phyloP scores from a whole-genome alignment of 1,284 basidiomycete species.

The Cutaneotrichosporon sp. region DNA sequence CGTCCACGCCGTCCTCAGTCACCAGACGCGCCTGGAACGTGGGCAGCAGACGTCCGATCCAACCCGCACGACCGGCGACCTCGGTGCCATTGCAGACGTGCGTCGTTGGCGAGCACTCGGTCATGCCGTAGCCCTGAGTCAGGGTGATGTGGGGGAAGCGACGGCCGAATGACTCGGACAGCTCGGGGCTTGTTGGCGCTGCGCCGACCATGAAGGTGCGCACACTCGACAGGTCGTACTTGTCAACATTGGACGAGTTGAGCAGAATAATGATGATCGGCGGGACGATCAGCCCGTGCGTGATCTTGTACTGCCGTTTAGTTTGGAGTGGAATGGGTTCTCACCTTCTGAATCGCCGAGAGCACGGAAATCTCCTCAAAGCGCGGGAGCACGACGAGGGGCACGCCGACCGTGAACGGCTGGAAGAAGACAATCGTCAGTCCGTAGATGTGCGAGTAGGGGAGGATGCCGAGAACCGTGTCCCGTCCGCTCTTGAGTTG shows the following conservation, averaged over 20 bases:
- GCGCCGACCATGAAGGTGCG: constrained; percentile 74
- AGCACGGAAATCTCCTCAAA: constrained; percentile 64
- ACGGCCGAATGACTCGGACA: constrained; percentile 35
- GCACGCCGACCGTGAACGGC: constrained; percentile 61
- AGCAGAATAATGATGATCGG: constrained; percentile 67
- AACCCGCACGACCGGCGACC: constrained; percentile 56
- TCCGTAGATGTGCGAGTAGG: constrained; percentile 27
- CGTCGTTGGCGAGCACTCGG: constrained; percentile 54
- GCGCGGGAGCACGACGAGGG: constrained; percentile 66
- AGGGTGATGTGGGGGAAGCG: constrained; percentile 28
- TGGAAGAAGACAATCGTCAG: constrained; percentile 58
- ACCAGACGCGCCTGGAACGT: constrained; percentile 76
- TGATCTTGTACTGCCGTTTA: constrained; percentile 61
- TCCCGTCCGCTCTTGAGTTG: constrained; percentile 17
- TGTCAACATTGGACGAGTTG: constrained; percentile 60
- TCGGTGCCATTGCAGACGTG: constrained; percentile 29
- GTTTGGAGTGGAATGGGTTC: not conserved
- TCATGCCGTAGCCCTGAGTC: constrained; percentile 56
- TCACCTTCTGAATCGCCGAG: constrained; percentile 64
- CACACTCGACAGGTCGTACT: constrained; percentile 63
- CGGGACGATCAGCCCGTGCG: constrained; percentile 70
- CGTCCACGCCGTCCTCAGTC: constrained; percentile 39
- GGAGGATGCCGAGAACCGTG: constrained; percentile 20
- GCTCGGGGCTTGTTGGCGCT: constrained; percentile 66
- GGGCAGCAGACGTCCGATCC: constrained; percentile 70